A percentile compares a stretch with the other conserved stretches of the same genome.
Evolutionary conservation across 257 asterid genomes (phyloP).

Genomic region (Orobanche coerulescens): DNA sequence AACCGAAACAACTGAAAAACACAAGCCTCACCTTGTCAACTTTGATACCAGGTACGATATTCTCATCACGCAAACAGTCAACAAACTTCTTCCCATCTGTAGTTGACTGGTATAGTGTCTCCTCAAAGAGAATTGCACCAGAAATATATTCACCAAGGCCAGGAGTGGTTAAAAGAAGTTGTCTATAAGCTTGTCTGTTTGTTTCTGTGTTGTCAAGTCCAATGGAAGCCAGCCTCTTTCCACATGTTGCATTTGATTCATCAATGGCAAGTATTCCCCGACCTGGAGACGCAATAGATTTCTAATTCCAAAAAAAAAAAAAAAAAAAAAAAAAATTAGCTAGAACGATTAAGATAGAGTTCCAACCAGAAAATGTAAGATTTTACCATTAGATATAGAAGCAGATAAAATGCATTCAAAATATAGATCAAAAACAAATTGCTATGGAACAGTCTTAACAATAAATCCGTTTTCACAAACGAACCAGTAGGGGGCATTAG

Average conservation of each 20-base stretch:
- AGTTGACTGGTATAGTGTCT: constrained; percentile 80
- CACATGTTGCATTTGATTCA: constrained; percentile 81
- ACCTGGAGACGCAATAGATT: constrained; percentile 83
- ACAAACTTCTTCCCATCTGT: constrained; percentile 71
- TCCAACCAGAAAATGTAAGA: not conserved
- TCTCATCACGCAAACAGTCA: constrained; percentile 54
- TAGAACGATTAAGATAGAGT: not conserved
- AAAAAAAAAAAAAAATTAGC: constrained; percentile 11
- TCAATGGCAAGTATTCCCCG: constrained; percentile 83
- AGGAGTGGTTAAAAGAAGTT: constrained; percentile 72
- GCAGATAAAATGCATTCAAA: not conserved
- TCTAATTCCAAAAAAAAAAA: constrained; percentile 29
- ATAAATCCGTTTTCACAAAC: not conserved
- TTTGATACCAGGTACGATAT: constrained; percentile 79
- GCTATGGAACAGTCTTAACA: not conserved
- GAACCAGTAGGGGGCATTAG: not conserved
- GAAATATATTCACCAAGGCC: constrained; percentile 75
- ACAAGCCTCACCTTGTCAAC: constrained; percentile 56
- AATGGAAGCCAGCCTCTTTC: constrained; percentile 70
- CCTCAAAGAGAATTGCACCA: constrained; percentile 77
- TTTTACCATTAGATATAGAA: not conserved
- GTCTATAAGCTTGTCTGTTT: constrained; percentile 81
- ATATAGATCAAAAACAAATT: not conserved
- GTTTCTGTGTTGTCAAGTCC: constrained; percentile 80
- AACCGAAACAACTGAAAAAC: not conserved